Conservation (phyloP, 2,329 filamentous ascomycete genomes). For the Aspergillus sp. region DNA sequence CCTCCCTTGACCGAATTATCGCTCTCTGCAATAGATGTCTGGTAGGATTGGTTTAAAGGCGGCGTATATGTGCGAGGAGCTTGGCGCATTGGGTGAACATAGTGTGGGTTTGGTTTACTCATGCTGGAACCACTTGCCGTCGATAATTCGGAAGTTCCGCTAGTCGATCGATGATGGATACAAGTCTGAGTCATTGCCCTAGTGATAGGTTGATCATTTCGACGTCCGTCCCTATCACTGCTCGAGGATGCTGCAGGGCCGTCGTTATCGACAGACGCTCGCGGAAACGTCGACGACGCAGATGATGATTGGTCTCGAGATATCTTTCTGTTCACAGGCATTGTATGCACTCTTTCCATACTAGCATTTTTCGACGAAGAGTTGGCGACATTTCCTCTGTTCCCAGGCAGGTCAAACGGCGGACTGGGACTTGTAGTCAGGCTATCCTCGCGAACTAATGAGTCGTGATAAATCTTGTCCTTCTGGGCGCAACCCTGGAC, state of each 20-base stretch:
- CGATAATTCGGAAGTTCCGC: slow-evolving; percentile 56
- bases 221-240: slow-evolving; percentile 28
- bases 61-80: slow-evolving; percentile 56
- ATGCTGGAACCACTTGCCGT: slow-evolving; percentile 46
- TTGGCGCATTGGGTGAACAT: slow-evolving; percentile 57
- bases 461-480: neutral
- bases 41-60: slow-evolving; percentile 50
- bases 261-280: slow-evolving; percentile 56
- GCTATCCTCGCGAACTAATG: neutral
- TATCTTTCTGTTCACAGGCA: slow-evolving; percentile 56
- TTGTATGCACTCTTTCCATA: slow-evolving; percentile 45
- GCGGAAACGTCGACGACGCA: slow-evolving; percentile 54
- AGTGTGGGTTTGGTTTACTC: slow-evolving; percentile 51
- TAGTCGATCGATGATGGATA: slow-evolving; percentile 53
- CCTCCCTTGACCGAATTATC: slow-evolving; percentile 45
- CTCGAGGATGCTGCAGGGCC: slow-evolving; percentile 54
- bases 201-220: slow-evolving; percentile 41
- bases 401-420: neutral
- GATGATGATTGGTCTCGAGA: slow-evolving; percentile 49
- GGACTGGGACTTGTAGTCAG: neutral
- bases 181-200: slow-evolving; percentile 40
- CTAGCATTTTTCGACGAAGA: slow-evolving; percentile 22
- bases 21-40: slow-evolving; percentile 49
- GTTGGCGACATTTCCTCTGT: slow-evolving; percentile 10
- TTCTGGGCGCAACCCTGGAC: neutral